These are phyloP conservation scores for Talaromyces trachyspermus DNA, from an alignment of 495 filamentous ascomycete genomes.

Conservation along the genomic window DNA sequence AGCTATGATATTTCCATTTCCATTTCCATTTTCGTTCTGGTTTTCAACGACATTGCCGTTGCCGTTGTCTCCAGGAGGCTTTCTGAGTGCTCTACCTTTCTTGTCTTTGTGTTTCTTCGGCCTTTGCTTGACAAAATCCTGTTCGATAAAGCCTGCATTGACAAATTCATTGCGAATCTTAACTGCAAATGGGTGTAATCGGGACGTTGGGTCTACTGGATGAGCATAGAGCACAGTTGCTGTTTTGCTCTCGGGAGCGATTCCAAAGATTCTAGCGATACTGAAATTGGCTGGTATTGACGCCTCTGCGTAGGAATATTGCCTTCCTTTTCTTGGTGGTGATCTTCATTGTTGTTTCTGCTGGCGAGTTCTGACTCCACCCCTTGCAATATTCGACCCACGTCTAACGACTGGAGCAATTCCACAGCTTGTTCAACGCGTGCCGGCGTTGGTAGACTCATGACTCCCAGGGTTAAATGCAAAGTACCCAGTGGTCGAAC, in stretches of 20 bases:
- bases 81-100: background rate
- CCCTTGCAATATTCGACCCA: constrained; percentile 40
- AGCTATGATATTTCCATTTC: constrained; percentile 3
- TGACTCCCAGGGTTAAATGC: constrained; percentile 82
- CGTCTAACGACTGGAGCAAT: constrained; percentile 47
- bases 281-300: constrained; percentile 9
- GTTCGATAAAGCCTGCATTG: constrained; percentile 52
- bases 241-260: constrained; percentile 24
- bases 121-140: constrained; percentile 29
- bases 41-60: background rate
- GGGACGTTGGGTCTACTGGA: constrained; percentile 47
- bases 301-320: no score
- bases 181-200: constrained; percentile 57
- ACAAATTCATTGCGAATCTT: constrained; percentile 53
- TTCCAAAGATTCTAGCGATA: constrained; percentile 34
- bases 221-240: constrained; percentile 48
- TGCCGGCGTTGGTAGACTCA: constrained; percentile 58
- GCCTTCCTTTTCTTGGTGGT: background rate
- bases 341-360: background rate
- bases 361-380: constrained; percentile 13
- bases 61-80: no score
- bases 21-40: background rate
- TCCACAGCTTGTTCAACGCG: constrained; percentile 50
- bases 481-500: constrained; percentile 72
- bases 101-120: constrained; percentile 9